Conservation (phyloP, 2,329 filamentous ascomycete genomes). For the Verticillium alfalfae region DNA sequence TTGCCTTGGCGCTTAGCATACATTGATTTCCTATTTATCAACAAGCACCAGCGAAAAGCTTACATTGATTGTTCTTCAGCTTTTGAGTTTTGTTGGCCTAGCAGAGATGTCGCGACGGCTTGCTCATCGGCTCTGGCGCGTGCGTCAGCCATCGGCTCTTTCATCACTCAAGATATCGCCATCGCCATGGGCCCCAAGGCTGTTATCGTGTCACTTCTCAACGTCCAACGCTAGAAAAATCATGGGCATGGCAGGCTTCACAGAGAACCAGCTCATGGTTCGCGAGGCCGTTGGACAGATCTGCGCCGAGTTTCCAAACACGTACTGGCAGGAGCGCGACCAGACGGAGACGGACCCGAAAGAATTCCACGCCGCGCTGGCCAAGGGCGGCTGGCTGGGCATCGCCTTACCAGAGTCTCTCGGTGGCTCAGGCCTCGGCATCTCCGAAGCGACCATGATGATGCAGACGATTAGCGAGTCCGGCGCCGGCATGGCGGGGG, state of each 20-base stretch:
- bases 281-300: slow-evolving; percentile 64
- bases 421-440: slow-evolving; percentile 70
- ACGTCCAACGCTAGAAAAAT: slow-evolving; percentile 31
- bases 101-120: background rate
- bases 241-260: slow-evolving; percentile 71
- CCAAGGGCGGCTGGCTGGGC: slow-evolving; percentile 73
- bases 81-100: too few species aligned
- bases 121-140: background rate
- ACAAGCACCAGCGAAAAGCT: too few species aligned
- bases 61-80: too few species aligned
- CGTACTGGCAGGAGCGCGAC: slow-evolving; percentile 73
- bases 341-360: slow-evolving; percentile 64
- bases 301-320: slow-evolving; percentile 65
- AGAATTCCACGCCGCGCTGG: slow-evolving; percentile 70
- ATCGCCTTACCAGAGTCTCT: slow-evolving; percentile 71
- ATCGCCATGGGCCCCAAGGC: background rate
- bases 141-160: background rate
- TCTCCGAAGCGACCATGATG: slow-evolving; percentile 83
- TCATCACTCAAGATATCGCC: background rate
- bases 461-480: slow-evolving; percentile 75
- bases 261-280: slow-evolving; percentile 66
- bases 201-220: slow-evolving; percentile 22
- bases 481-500: slow-evolving; percentile 72
- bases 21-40: too few species aligned
- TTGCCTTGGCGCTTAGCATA: too few species aligned